Conservation (phyloP, 768 basidiomycete genomes). For the Pholiota molesta region DNA sequence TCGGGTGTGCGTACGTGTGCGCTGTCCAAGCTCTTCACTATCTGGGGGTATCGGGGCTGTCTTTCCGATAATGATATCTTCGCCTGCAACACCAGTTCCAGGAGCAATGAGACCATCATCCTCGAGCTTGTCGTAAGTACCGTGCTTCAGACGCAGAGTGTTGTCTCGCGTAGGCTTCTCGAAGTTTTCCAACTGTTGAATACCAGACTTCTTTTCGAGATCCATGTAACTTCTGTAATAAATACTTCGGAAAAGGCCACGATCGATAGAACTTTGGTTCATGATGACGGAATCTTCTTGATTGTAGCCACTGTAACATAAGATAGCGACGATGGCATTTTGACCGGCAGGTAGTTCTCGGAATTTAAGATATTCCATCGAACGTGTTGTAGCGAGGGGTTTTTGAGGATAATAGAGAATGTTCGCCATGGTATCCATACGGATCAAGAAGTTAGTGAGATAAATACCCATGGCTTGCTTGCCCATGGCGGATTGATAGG, state of each 20-base stretch:
- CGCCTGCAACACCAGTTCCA: constrained; percentile 92
- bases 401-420: constrained; percentile 99
- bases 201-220: constrained; percentile 94
- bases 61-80: constrained; percentile 99
- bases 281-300: constrained; percentile 99
- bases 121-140: constrained; percentile 98
- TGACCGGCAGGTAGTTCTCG: constrained; percentile 98
- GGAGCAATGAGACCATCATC: constrained; percentile 96
- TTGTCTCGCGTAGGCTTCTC: constrained; percentile 94
- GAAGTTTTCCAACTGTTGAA: constrained; percentile 92
- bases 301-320: constrained; percentile 99
- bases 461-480: constrained; percentile 99
- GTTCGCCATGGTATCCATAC: constrained; percentile 99
- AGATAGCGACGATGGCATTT: constrained; percentile 97
- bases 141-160: constrained; percentile 96
- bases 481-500: constrained; percentile 99
- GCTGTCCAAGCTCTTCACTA: constrained; percentile 95
- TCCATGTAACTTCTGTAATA: constrained; percentile 99
- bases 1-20: constrained; percentile 90
- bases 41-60: constrained; percentile 97
- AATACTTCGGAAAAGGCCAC: constrained; percentile 97
- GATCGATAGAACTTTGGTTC: constrained; percentile 99
- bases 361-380: constrained; percentile 99
- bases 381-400: constrained; percentile 96
- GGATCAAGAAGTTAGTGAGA: constrained; percentile 96